phyloP scores from a whole-genome alignment of 1,284 basidiomycete species.

The Puccinia polysora region DNA sequence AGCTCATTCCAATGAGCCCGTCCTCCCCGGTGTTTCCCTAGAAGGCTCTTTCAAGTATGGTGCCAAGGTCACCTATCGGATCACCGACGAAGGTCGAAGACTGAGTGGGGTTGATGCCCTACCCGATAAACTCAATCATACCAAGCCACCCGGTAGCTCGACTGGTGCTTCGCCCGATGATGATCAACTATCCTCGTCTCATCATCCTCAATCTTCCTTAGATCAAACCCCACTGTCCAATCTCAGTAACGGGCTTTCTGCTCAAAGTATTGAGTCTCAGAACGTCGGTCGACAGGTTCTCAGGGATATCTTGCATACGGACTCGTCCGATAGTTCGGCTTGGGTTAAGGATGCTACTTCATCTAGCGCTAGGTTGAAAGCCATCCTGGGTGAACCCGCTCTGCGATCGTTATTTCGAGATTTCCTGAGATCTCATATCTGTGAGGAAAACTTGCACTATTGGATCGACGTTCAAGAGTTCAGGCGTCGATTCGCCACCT shows the following conservation, averaged over 20 bases:
- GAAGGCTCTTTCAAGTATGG: conserved; percentile 87
- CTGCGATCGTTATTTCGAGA: conserved; percentile 86
- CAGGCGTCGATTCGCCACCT: conserved; percentile 89
- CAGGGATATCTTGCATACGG: conserved; percentile 49
- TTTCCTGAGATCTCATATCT: conserved; percentile 87
- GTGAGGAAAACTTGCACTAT: conserved; percentile 95
- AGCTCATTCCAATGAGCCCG: conserved; percentile 16
- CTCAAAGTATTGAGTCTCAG: conserved; percentile 60
- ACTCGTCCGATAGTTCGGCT: conserved; percentile 55
- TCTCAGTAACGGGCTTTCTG: conserved; percentile 21
- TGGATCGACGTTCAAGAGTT: conserved; percentile 97
- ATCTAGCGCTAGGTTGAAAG: conserved; percentile 73
- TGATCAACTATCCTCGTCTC: conserved; percentile 55
- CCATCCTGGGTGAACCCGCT: conserved; percentile 88
- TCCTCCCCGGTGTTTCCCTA: not conserved
- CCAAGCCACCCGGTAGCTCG: conserved; percentile 1
- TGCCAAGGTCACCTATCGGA: conserved; percentile 84
- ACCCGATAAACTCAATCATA: conserved; percentile 43
- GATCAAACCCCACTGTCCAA: not conserved
- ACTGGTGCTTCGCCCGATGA: conserved; percentile 56
- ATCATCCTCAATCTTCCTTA: conserved; percentile 44
- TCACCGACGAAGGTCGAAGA: conserved; percentile 82
- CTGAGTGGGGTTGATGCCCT: conserved; percentile 52
- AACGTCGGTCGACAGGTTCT: conserved; percentile 63
- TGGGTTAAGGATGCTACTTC: conserved; percentile 70